phyloP scores from a whole-genome alignment of 768 basidiomycete genomes.

The Psilocybe cubensis region DNA sequence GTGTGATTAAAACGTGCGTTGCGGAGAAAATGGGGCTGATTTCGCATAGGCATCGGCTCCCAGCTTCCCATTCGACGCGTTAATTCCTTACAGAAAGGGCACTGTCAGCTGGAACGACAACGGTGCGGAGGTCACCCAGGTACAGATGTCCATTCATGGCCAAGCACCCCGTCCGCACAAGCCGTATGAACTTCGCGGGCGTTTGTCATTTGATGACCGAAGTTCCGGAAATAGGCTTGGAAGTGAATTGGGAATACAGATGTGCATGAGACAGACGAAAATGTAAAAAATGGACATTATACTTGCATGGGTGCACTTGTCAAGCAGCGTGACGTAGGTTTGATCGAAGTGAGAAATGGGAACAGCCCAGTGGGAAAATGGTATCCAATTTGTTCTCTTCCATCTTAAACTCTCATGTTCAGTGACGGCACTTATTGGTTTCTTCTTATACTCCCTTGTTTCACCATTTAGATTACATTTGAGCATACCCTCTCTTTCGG shows the following conservation, averaged over 20 bases:
- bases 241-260: neutral
- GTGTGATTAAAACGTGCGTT: neutral
- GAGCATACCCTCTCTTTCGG: neutral
- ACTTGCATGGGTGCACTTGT: neutral
- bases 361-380: constrained; percentile 7
- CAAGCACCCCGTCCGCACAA: neutral
- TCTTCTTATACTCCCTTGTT: constrained; percentile 5
- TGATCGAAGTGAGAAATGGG: neutral
- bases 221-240: neutral
- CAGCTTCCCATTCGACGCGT: too few relatives aligned
- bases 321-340: neutral
- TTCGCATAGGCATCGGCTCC: neutral
- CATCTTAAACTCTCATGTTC: constrained; percentile 22
- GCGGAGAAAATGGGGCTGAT: neutral
- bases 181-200: neutral
- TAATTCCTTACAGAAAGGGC: neutral
- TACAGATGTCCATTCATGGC: neutral
- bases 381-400: constrained; percentile 10
- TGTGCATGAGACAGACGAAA: neutral
- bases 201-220: neutral
- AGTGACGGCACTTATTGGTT: constrained; percentile 7
- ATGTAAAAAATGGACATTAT: neutral
- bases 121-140: neutral
- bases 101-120: neutral
- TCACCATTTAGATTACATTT: neutral